Evolutionary conservation across 2,329 filamentous ascomycete genomes (phyloP), one percentile per base, ranked within the genome.

Genomic region (Aspergillus tubingensis): DNA sequence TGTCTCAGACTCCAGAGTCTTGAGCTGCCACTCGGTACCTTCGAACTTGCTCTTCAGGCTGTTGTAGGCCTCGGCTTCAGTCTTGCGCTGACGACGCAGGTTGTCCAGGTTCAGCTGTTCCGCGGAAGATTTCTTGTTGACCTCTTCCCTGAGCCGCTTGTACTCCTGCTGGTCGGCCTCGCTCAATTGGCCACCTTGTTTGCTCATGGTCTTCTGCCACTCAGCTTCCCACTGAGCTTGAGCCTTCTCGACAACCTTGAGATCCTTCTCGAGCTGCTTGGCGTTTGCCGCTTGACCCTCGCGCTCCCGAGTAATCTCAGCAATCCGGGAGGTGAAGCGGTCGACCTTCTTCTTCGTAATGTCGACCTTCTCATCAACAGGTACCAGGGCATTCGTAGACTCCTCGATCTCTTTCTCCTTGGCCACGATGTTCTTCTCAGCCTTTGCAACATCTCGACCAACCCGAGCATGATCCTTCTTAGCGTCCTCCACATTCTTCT

Each of bases 381-480:
- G 95, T 7, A 98, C 87, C 4, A 99, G 84, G 38, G 86, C 88
- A 72, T 92, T 96, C 68, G 93, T 88, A 67, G 91, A 89, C 61
- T 95, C 90, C 69, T 97, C 92, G 21, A 97, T 89, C 47, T 90
- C 89, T 72, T 90, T 92, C 74, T 96, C 91, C 75, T 95, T 96
- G 58, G 83, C 82, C 74, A 91, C 92, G 76, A 98, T 96, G 60
- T 85, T 86, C 66, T 89, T 89, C 74, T 98, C 93, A n/a, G 90
- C 86, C 68, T 91, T 93, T 66, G 83, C 83, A 5, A 96, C 90
- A 60, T 93, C 89, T 64, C 89, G 88, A 39, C 86, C 86, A 30
- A 91, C 88, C 60, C 89, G 86, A 3, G 88, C 85, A 70, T 98
- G 92, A n/a, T 94, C 90, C 68, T 88, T 89, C 67, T 91, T 90